These are phyloP conservation scores for Coffea eugenioides DNA, from an alignment of 257 asterid genomes.

Conservation along the genomic window DNA sequence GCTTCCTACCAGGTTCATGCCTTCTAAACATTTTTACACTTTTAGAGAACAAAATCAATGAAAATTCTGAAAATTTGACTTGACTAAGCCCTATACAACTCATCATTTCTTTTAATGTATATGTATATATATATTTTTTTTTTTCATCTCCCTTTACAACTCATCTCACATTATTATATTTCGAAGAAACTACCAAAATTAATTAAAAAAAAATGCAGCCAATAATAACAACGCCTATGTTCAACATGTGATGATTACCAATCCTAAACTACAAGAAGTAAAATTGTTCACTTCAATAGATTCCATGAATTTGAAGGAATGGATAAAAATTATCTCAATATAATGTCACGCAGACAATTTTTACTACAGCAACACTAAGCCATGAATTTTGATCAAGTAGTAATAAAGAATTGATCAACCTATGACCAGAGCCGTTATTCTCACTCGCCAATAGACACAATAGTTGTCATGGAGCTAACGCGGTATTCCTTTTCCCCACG, in stretches of 20 bases:
- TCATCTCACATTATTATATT: background rate
- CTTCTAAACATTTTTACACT: background rate
- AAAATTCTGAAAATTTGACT: background rate
- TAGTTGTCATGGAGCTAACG: constrained; percentile 14
- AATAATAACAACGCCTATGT: background rate
- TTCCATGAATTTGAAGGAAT: background rate
- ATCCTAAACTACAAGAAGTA: background rate
- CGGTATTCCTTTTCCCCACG: constrained; percentile 32
- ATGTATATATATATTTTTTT: too few species aligned
- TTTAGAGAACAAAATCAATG: background rate
- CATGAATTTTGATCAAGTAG: background rate
- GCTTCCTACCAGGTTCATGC: background rate
- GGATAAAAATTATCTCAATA: background rate
- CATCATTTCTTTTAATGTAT: background rate
- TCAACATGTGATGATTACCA: background rate
- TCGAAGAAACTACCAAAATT: background rate
- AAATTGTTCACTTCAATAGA: too few species aligned
- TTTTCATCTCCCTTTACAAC: background rate
- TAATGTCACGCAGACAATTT: background rate
- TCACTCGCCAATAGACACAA: background rate
- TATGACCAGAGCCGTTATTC: background rate
- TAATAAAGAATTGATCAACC: background rate
- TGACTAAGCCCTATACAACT: background rate
- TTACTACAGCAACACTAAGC: background rate
- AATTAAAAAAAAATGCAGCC: background rate